phyloP scores from a whole-genome alignment of 768 basidiomycete species.

The Podaxis carcinomalis region DNA sequence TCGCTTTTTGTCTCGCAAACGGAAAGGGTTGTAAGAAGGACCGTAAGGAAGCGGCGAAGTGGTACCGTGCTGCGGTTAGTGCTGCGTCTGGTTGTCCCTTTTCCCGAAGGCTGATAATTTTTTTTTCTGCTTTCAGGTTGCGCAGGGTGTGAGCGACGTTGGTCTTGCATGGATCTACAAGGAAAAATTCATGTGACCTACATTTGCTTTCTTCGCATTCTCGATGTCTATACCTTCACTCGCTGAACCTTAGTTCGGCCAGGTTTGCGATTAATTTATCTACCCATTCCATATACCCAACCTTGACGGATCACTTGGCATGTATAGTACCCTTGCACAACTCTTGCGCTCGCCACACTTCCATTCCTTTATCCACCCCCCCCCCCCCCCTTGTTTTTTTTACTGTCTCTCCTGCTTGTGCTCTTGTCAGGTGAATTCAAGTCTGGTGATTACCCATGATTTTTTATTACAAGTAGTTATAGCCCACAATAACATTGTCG shows the following conservation, averaged over 20 bases:
- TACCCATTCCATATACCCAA: background rate
- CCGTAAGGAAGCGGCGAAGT: slow-evolving; percentile 79
- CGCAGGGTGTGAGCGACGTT: slow-evolving; percentile 75
- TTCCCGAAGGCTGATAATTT: slow-evolving; percentile 2
- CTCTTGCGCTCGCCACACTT: background rate
- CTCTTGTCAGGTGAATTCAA: too few species aligned
- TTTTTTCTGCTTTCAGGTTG: slow-evolving; percentile 16
- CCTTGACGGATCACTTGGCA: background rate
- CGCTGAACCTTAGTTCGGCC: background rate
- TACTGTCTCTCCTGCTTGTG: too few species aligned
- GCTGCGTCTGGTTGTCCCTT: slow-evolving; percentile 30
- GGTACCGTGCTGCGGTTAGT: slow-evolving; percentile 76
- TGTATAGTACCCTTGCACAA: background rate
- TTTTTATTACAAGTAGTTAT: too few species aligned
- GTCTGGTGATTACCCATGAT: too few species aligned
- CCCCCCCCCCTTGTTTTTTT: too few species aligned
- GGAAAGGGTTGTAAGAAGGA: slow-evolving; percentile 90
- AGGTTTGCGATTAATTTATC: background rate
- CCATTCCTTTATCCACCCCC: background rate
- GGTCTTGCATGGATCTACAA: slow-evolving; percentile 93
- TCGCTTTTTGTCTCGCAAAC: slow-evolving; percentile 82
- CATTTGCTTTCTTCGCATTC: background rate
- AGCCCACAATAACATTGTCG: too few species aligned
- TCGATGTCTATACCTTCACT: background rate
- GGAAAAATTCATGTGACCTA: slow-evolving; percentile 60